Conservation (phyloP, 306 rosid genomes). For the Prinsepia uniflora region DNA sequence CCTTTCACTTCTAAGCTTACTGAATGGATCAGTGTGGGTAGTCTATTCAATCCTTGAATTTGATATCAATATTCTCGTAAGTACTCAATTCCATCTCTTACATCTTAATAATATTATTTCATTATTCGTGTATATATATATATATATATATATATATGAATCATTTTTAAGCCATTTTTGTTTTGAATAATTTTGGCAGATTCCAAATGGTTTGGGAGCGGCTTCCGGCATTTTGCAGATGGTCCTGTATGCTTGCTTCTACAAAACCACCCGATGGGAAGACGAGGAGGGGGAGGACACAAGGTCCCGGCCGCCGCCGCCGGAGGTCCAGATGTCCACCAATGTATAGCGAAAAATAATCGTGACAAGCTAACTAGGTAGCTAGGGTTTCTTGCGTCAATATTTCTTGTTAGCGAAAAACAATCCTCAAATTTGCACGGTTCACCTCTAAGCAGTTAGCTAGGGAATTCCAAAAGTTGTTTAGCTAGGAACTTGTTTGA, state of each 20-base stretch:
- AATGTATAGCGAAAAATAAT: constrained; percentile 11
- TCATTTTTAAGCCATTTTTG: neutral
- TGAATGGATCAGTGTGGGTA: constrained; percentile 54
- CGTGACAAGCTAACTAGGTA: no score
- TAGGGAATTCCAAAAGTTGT: no score
- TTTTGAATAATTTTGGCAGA: neutral
- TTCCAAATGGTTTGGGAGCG: constrained; percentile 64
- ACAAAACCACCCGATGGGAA: constrained; percentile 48
- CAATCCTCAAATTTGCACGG: no score
- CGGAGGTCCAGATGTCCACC: constrained; percentile 25
- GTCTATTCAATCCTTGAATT: constrained; percentile 53
- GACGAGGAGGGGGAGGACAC: neutral
- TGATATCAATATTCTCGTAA: constrained; percentile 65
- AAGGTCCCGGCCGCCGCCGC: neutral
- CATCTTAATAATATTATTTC: no score
- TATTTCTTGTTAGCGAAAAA: neutral
- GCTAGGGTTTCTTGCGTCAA: neutral
- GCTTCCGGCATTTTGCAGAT: constrained; percentile 58
- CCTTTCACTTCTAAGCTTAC: constrained; percentile 60
- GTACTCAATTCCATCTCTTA: neutral
- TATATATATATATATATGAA: no score
- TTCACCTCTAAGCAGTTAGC: no score
- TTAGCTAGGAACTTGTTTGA: no score
- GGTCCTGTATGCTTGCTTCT: constrained; percentile 48
- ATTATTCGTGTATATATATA: neutral